Conservation (phyloP, 768 basidiomycete genomes). For the Russula abietina region DNA sequence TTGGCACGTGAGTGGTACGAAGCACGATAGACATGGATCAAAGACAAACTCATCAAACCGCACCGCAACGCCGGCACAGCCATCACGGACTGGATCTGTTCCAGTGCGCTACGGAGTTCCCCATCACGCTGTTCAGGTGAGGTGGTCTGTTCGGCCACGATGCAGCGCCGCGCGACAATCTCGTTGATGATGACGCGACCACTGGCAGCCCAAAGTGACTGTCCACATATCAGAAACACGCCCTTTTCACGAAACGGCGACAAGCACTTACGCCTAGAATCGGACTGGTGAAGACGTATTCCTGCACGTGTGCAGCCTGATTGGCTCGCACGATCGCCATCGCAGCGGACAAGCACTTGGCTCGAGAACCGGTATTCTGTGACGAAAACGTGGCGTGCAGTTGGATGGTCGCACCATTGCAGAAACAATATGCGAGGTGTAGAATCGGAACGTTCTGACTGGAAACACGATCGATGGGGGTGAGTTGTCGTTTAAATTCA, state of each 20-base stretch:
- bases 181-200: constrained; percentile 24
- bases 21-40: not conserved
- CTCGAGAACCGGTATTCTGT: constrained; percentile 22
- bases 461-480: constrained; percentile 22
- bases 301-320: constrained; percentile 1
- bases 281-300: constrained; percentile 2
- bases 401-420: constrained; percentile 30
- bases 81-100: constrained; percentile 21
- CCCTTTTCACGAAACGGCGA: not conserved
- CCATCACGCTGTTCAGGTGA: constrained; percentile 10
- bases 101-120: constrained; percentile 18
- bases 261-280: constrained; percentile 14
- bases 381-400: constrained; percentile 28
- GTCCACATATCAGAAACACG: not conserved
- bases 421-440: constrained; percentile 29
- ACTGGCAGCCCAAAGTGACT: constrained; percentile 22
- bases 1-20: not conserved
- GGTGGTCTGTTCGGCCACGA: constrained; percentile 8
- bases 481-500: constrained; percentile 27
- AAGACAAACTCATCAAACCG: constrained; percentile 20
- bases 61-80: constrained; percentile 9
- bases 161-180: constrained; percentile 17
- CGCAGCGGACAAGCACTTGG: constrained; percentile 23
- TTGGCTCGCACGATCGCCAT: constrained; percentile 19
- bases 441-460: constrained; percentile 24